Evolutionary conservation across 441 rosid species (phyloP).

Genomic region (Eutrema salsugineum): DNA sequence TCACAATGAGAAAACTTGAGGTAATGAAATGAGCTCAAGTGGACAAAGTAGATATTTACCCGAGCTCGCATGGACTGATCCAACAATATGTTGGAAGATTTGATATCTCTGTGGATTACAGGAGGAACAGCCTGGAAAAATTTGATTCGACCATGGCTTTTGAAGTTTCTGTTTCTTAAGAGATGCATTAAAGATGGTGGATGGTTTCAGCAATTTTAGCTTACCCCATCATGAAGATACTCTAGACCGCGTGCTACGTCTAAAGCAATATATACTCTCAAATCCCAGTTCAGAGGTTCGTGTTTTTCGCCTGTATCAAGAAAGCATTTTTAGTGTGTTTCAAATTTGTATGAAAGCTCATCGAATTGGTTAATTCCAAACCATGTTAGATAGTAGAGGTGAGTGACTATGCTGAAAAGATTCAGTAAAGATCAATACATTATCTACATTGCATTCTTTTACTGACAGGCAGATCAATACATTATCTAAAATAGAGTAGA

Average conservation of each 20-base stretch:
- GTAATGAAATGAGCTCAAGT: neutral
- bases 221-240: slow-evolving; percentile 99
- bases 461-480: neutral
- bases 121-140: slow-evolving; percentile 89
- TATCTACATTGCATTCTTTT: neutral
- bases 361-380: neutral
- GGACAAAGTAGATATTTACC: slow-evolving; percentile 36
- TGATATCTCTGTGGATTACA: slow-evolving; percentile 90
- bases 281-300: slow-evolving; percentile 74
- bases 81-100: slow-evolving; percentile 91
- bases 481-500: neutral
- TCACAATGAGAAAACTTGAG: neutral
- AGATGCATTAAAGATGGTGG: slow-evolving; percentile 2
- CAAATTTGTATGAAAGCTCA: neutral
- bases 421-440: too few species aligned
- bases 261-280: slow-evolving; percentile 77
- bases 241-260: slow-evolving; percentile 96
- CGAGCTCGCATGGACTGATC: slow-evolving; percentile 96
- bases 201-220: neutral
- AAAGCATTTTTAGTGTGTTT: neutral
- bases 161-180: neutral
- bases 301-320: slow-evolving; percentile 50
- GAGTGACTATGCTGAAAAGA: neutral
- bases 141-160: neutral
- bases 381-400: neutral